phyloP scores from a whole-genome alignment of 1,139 yeast genomes.

The Kodamaea suecica region DNA sequence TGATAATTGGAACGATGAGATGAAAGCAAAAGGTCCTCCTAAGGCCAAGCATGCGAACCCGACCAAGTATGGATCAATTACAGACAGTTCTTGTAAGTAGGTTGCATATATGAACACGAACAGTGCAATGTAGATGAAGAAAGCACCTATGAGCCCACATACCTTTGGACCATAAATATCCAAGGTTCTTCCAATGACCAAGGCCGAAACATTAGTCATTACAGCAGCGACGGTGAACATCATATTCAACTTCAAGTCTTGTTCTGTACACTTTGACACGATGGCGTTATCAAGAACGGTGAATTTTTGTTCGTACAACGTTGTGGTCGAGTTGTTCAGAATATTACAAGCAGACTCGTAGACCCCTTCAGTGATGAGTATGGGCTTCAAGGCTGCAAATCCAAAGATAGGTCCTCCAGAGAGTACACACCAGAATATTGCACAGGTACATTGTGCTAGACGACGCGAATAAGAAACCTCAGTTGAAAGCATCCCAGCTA shows the following conservation, averaged over 20 bases:
- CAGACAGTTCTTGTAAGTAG: conserved; percentile 13
- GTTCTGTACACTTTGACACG: conserved; percentile 33
- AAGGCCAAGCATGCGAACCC: conserved; percentile 44
- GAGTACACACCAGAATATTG: conserved; percentile 42
- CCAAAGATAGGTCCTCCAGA: conserved; percentile 50
- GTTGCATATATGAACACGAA: conserved; percentile 36
- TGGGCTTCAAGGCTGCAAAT: conserved; percentile 47
- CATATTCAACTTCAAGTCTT: conserved; percentile 44
- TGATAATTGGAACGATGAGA: conserved; percentile 45
- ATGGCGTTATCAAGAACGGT: conserved; percentile 3
- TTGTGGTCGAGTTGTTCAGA: conserved; percentile 12
- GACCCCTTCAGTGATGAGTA: conserved; percentile 37
- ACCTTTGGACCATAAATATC: conserved; percentile 43
- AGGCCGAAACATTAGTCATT: conserved; percentile 43
- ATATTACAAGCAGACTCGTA: conserved; percentile 37
- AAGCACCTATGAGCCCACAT: conserved; percentile 43
- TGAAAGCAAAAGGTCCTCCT: conserved; percentile 47
- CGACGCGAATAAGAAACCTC: conserved; percentile 13
- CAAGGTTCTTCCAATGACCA: conserved; percentile 38
- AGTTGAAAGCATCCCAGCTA: background rate
- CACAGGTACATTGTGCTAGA: conserved; percentile 28
- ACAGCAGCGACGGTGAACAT: conserved; percentile 48
- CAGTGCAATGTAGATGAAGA: conserved; percentile 36
- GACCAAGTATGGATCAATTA: conserved; percentile 39
- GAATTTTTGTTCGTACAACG: conserved; percentile 5